Evolutionary conservation across 805 yeast genomes (phyloP).

Genomic region (Yarrowia divulgata): DNA sequence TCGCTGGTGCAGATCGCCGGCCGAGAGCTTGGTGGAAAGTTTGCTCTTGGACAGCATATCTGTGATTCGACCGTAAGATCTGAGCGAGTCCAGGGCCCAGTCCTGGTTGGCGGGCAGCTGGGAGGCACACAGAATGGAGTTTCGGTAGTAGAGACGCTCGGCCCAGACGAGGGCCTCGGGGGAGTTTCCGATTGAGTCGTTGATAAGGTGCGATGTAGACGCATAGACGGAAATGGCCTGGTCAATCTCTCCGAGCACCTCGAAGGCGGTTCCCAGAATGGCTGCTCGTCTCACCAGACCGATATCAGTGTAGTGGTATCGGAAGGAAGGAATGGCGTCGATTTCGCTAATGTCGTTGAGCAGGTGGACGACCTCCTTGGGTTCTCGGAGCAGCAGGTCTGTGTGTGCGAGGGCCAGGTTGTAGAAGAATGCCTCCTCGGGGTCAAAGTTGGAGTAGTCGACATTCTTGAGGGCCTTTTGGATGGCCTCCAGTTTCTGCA

Average conservation of each 20-base stretch:
- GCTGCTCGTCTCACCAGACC: conserved; percentile 43
- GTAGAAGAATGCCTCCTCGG: conserved; percentile 41
- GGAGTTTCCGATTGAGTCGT: conserved; percentile 45
- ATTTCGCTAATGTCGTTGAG: conserved; percentile 37
- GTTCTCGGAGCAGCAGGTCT: conserved; percentile 42
- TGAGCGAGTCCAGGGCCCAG: conserved; percentile 41
- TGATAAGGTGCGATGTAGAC: conserved; percentile 28
- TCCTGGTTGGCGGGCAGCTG: conserved; percentile 39
- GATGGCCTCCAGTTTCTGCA: conserved; percentile 8
- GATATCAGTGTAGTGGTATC: conserved; percentile 42
- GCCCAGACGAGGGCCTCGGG: conserved; percentile 55
- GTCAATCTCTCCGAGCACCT: conserved; percentile 41
- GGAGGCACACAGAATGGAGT: conserved; percentile 40
- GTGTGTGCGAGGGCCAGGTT: conserved; percentile 43
- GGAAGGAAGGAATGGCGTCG: conserved; percentile 35
- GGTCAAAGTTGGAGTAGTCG: conserved; percentile 11
- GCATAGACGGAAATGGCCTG: conserved; percentile 43
- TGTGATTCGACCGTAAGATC: conserved; percentile 41
- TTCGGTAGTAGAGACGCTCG: conserved; percentile 50
- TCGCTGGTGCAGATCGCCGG: conserved; percentile 36
- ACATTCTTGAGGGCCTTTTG: conserved; percentile 8
- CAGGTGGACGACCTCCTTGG: conserved; percentile 40
- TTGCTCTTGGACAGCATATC: conserved; percentile 33
- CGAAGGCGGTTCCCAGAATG: conserved; percentile 45
- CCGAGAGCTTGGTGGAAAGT: conserved; percentile 30